Conservation (phyloP, 257 asterid genomes). For the Vinca minor region DNA sequence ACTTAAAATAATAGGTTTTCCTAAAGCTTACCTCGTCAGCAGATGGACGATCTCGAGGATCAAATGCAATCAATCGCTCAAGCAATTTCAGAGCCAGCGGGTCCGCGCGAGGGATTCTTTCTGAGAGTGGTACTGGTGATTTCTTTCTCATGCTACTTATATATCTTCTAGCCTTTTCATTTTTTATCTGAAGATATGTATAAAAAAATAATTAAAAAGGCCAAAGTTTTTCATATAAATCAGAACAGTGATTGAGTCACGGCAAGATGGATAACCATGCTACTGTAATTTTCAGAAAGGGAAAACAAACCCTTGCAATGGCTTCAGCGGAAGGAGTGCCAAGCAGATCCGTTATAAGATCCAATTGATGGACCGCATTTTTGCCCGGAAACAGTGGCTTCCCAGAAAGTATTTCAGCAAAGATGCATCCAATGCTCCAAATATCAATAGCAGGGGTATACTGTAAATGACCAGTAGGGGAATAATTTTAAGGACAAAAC, state of each 20-base stretch:
- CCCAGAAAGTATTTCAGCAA: slow-evolving; percentile 80
- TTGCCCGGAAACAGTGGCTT: slow-evolving; percentile 87
- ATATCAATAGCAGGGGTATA: slow-evolving; percentile 92
- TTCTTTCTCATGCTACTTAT: slow-evolving; percentile 81
- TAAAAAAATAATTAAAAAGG: no score
- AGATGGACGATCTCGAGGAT: slow-evolving; percentile 89
- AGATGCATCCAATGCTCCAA: slow-evolving; percentile 97
- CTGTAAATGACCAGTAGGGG: slow-evolving; percentile 37
- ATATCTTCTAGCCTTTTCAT: slow-evolving; percentile 88
- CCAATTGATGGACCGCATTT: slow-evolving; percentile 85
- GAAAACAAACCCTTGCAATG: slow-evolving; percentile 68
- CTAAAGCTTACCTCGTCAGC: slow-evolving; percentile 63
- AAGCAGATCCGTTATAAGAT: slow-evolving; percentile 82
- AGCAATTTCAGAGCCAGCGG: slow-evolving; percentile 88
- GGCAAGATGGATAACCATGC: slow-evolving; percentile 4
- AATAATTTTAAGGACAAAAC: background rate
- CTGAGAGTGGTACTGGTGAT: slow-evolving; percentile 50
- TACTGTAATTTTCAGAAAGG: slow-evolving; percentile 5
- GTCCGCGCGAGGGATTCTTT: slow-evolving; percentile 68
- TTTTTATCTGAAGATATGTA: slow-evolving; percentile 62
- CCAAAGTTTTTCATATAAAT: background rate
- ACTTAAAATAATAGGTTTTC: background rate
- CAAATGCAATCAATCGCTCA: slow-evolving; percentile 71
- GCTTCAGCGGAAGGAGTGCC: slow-evolving; percentile 78
- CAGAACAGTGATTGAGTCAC: background rate